Evolutionary conservation across 192 early-diverging fungal species (phyloP), one percentile per base, ranked within the genome.

Genomic region (Backusella westeae): DNA sequence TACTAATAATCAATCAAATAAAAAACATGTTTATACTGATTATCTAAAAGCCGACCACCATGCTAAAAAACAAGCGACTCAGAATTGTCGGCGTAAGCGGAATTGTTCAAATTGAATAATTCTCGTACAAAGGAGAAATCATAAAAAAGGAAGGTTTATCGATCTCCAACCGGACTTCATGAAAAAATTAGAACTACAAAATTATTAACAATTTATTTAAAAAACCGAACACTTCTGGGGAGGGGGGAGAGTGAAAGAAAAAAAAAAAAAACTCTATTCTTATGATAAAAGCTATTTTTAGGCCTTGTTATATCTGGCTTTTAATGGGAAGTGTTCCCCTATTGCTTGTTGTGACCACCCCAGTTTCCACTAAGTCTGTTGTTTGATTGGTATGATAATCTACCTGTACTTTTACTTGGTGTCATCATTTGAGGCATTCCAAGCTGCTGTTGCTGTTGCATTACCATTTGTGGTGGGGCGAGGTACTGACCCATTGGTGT

Each of bases 181-280:
- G 42, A 15, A 49, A 49, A 49, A 49, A 19, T 49, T 49, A 15
- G 17, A 49, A 49, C 19, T 49, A 19, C 46, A 49, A 17, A 44
- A 19, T 49, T n/a, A 44, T 44, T 42, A 42, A 46, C 17, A 46
- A 19, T 46, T 46, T 46, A 49, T 77, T 71, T 38, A 66, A 77
- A 34, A 71, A 74, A 69, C 44, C 76, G 32, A 81, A 78, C 7
- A 69, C 69, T 53, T 39, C 69, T 77, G 41, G 77, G 75, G 29
- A 29, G 29, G 29, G 29, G 1, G 29, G 0, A 26, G 26, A 26
- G 26, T 26, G 26, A 26, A 26, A 75, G 65, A 77, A 32, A 39
- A 29, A 44, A 2, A 26, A 46, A 38, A 73, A 59, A 34, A 42
- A n/a, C 6, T 34, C 73, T 44, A 41, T 36, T 42, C 5, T 26